Evolutionary conservation across 495 filamentous ascomycete genomes (phyloP).

Genomic region (Thozetella sp.): DNA sequence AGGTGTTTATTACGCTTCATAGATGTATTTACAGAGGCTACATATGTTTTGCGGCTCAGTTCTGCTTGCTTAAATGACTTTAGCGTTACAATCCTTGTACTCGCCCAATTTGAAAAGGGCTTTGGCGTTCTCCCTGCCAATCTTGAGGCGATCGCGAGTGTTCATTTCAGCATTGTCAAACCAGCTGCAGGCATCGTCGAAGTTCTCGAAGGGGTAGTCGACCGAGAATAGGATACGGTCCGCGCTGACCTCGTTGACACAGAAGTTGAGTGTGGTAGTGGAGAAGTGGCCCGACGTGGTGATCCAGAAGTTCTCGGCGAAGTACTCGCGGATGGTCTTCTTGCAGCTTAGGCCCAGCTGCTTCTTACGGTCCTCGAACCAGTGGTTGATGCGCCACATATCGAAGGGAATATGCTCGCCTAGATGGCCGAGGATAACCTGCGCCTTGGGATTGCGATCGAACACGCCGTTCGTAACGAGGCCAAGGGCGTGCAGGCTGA

Average conservation of each 20-base stretch:
- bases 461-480: background rate
- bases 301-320: conserved; percentile 2
- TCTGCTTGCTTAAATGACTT: background rate
- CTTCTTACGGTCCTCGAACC: conserved; percentile 2
- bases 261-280: background rate
- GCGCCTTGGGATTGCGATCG: background rate
- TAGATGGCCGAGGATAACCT: conserved; percentile 1
- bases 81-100: conserved; percentile 1
- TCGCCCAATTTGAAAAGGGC: background rate
- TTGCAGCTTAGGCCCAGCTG: background rate
- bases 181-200: conserved; percentile 1
- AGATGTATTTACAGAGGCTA: too few relatives aligned
- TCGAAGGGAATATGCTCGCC: conserved; percentile 2
- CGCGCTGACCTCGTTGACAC: background rate
- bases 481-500: conserved; percentile 1
- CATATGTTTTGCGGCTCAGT: too few relatives aligned
- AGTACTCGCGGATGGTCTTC: conserved; percentile 2
- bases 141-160: background rate
- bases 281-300: conserved; percentile 2
- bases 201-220: conserved; percentile 1
- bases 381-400: conserved; percentile 3
- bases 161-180: conserved; percentile 1
- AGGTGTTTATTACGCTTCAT: too few relatives aligned
- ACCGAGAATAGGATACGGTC: conserved; percentile 2
- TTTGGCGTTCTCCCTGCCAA: background rate